Conservation (phyloP, 83 land plant species). For the Thuja plicata region DNA sequence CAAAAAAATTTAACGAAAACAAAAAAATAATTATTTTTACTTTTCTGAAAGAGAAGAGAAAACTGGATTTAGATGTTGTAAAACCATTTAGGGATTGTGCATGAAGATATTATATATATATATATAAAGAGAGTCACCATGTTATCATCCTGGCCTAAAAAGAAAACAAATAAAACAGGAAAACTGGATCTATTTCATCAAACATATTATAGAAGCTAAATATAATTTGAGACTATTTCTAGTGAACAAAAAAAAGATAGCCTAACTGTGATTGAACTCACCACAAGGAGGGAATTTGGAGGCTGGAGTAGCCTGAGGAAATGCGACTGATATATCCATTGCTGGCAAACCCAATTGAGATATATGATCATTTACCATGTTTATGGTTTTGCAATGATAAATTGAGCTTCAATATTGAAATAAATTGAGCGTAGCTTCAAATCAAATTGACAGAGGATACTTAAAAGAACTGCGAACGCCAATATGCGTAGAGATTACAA, state of each 20-base stretch:
- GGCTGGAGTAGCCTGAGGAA: constrained; percentile 77
- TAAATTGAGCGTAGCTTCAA: not conserved
- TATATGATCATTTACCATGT: not conserved
- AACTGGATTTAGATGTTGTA: too few relatives aligned
- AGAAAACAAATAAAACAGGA: not conserved
- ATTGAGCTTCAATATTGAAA: not conserved
- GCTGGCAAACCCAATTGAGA: constrained; percentile 32
- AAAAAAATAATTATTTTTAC: too few relatives aligned
- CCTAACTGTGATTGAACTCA: constrained; percentile 4
- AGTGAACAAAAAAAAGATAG: not conserved
- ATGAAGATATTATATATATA: not conserved
- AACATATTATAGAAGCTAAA: not conserved
- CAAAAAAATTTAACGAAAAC: too few relatives aligned
- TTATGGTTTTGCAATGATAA: not conserved
- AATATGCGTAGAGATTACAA: not conserved
- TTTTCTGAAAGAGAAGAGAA: too few relatives aligned
- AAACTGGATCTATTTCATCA: too few relatives aligned
- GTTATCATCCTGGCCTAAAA: not conserved
- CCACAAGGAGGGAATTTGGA: constrained; percentile 59
- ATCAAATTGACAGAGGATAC: not conserved
- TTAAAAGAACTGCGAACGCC: not conserved
- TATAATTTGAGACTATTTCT: not conserved
- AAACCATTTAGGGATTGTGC: not conserved
- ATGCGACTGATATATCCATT: constrained; percentile 52
- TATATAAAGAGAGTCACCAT: not conserved